Base-by-base conservation (phyloP, 1,139 yeast genomes). In the Yamadazyma dendronema region DNA sequence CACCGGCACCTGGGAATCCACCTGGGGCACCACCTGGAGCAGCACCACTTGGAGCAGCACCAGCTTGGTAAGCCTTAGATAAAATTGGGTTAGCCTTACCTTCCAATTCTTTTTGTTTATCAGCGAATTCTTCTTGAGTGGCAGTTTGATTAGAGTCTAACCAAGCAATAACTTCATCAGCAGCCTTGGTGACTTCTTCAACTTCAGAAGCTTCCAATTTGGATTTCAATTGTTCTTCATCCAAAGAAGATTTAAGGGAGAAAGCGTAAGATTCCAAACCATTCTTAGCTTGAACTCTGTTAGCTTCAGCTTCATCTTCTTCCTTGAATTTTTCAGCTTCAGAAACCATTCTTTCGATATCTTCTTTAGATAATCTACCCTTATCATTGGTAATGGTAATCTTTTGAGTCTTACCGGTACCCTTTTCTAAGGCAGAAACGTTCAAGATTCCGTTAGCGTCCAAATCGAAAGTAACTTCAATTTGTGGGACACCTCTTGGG, bases 401-500 rank as follows among this genome's bases (percentile, higher is more conserved):
- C 59, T 69, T 60, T 64, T 69, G 73, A 53, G 73, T 61, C 61
- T 69, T 69, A 62, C 96, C 96, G 48, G 97, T 90, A 62, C 96
- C 97, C 77, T 90, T 90, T 67, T 90, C 97, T 46, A 84, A 73
- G 44, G 97, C 97, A 48, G 89, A 77, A 46, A 90, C 97, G 69
- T 87, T 90, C 70, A 89, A 84, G 84, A 92, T 92, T 81, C 98
- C 98, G 77, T 92, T 92, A 64, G 97, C 97, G 73, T 92, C 98
- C 69, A 92, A 95, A 81, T 92, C 98, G 72, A 92, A 92, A 75
- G 90, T 92, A 62, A 97, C 95, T 81, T 92, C 98, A 72, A 92
- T 85, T 65, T 88, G 97, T 77, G 97, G 97, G 77, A 90, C 97
- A 76, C 97, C 97, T 74, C 96, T 97, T 72, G 84, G 87, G 90